phyloP scores from a whole-genome alignment of 208 protist species.

The Wallacemonas collosoma region DNA sequence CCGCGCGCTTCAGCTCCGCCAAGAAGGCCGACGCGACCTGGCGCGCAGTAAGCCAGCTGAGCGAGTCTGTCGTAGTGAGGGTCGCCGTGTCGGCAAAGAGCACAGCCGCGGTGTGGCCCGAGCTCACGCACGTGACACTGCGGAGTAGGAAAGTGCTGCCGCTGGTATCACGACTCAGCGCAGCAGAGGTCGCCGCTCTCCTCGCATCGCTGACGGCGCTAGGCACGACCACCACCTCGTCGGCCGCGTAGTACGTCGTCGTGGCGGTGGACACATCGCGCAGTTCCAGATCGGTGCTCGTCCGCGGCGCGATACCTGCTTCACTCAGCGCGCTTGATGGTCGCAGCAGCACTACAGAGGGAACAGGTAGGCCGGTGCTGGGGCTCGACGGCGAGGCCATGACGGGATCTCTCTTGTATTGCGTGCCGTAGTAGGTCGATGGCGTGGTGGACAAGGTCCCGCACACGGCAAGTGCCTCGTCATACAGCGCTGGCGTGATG shows the following conservation, averaged over 20 bases:
- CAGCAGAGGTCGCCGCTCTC: too few relatives aligned
- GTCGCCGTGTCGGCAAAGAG: conserved; percentile 38
- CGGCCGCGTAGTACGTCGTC: conserved; percentile 8
- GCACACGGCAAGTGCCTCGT: not conserved
- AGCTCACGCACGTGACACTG: conserved; percentile 30
- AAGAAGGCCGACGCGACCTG: conserved; percentile 36
- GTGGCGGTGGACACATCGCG: conserved; percentile 1
- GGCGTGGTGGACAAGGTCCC: not conserved
- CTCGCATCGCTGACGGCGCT: not conserved
- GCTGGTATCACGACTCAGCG: not conserved
- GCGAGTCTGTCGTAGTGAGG: conserved; percentile 25
- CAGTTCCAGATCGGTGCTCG: conserved; percentile 17
- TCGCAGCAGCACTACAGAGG: conserved; percentile 28
- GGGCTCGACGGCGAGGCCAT: not conserved
- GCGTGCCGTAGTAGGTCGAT: conserved; percentile 15
- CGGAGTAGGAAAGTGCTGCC: conserved; percentile 30
- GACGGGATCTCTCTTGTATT: conserved; percentile 11
- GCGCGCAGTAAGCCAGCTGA: conserved; percentile 43
- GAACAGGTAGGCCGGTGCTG: conserved; percentile 17
- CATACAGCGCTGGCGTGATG: not conserved
- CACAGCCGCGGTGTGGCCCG: conserved; percentile 36
- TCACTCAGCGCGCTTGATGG: conserved; percentile 13
- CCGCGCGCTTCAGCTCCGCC: conserved; percentile 23
- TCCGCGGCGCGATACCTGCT: conserved; percentile 5
- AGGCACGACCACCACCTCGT: conserved; percentile 34